A percentile compares a stretch with the other conserved stretches of the same genome.
phyloP scores from a whole-genome alignment of 768 basidiomycete species.

The Hygrophoropsis aurantiaca region DNA sequence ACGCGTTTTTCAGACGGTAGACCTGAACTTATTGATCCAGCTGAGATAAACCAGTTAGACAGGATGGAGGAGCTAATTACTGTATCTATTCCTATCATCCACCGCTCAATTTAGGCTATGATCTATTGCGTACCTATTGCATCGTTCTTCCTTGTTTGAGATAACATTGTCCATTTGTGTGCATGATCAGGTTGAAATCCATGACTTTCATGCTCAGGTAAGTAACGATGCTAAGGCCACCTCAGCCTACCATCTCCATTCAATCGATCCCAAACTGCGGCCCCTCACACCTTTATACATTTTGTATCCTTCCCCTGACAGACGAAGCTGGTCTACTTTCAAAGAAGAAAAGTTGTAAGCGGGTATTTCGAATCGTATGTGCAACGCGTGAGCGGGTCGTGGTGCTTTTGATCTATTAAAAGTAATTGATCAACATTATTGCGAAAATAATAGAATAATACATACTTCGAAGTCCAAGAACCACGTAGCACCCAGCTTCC shows the following conservation, averaged over 20 bases:
- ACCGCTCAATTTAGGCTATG: constrained; percentile 17
- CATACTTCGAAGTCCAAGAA: constrained; percentile 69
- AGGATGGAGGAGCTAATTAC: constrained; percentile 3
- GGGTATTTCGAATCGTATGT: constrained; percentile 69
- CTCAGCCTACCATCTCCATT: constrained; percentile 31
- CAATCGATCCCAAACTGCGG: constrained; percentile 31
- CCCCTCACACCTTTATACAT: constrained; percentile 90
- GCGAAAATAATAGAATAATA: constrained; percentile 4
- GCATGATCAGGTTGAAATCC: neutral
- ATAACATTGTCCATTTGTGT: neutral
- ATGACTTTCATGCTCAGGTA: no score
- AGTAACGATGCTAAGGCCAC: no score
- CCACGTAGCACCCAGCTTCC: constrained; percentile 74
- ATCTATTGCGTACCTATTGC: constrained; percentile 13
- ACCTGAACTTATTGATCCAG: no score
- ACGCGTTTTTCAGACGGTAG: no score
- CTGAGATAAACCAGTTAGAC: neutral
- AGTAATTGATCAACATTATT: neutral
- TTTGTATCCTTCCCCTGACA: constrained; percentile 80
- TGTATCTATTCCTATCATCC: constrained; percentile 15
- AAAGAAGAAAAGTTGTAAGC: constrained; percentile 74
- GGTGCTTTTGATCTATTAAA: constrained; percentile 38
- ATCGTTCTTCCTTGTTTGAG: neutral
- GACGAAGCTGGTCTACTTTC: constrained; percentile 82
- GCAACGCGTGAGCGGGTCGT: constrained; percentile 74